Evolutionary conservation across 2,329 filamentous ascomycete species (phyloP), one percentile per base, ranked within the genome.

Genomic region (Trichophyton verrucosum): DNA sequence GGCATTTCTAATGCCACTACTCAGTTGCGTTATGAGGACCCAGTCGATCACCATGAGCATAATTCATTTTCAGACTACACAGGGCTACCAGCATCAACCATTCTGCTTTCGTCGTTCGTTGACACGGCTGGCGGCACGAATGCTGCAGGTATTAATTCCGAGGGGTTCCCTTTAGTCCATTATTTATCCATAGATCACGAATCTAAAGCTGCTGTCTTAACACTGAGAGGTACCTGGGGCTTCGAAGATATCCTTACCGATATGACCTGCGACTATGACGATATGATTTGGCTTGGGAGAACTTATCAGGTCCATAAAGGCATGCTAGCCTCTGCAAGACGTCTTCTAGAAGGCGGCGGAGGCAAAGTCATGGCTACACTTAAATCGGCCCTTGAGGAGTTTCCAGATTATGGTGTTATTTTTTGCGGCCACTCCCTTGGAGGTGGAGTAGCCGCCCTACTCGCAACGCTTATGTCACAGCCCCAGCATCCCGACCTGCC

Each of bases 161-260:
- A 82, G 0, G 85, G 85, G 0, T 81, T 88, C 61, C 86, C 86
- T 1, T 77, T 89, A 17, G 86, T 89, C 1, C 86, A 89, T 70
- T 89, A 88, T 66, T 82, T 89, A 40, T 85, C 85, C 1, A 74
- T 89, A 0, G 86, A 89, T 65, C 85, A 87, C 67, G 83, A 86
- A 58, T 86, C 86, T 1, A 86, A 84, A 66, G 86, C 86, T 0
- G 83, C 89, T 0, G 86, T 89, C 0, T 75, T 89, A n/a, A 85
- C 86, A 1, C 86, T 87, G 58, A 81, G 86, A 42, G 86, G 86
- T 1, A 89, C 86, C 0, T 76, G 88, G 44, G 86, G 86, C 0
- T 88, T 89, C 63, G 86, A 89, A 66, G 86, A 89, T 68, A 82
- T 89, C 24, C 74, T 89, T 40, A 86, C 86, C 0, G 86, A 89